These are phyloP conservation scores for Ziziphus jujuba DNA, from an alignment of 306 rosid genomes.

Conservation along the genomic window DNA sequence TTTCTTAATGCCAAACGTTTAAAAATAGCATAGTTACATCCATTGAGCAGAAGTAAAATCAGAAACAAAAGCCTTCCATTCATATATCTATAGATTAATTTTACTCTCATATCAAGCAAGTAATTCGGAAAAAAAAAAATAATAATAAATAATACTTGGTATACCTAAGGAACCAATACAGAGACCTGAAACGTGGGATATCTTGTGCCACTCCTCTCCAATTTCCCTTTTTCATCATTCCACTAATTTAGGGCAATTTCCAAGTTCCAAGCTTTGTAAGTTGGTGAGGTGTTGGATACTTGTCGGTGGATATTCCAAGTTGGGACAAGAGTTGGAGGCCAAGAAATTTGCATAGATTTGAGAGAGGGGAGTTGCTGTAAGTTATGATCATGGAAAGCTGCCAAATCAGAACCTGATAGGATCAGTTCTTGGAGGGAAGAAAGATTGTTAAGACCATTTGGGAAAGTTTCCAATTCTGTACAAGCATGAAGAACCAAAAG, in stretches of 20 bases:
- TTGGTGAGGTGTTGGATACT: conserved; percentile 10
- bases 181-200: too few species aligned
- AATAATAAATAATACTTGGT: too few species aligned
- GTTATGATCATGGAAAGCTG: not conserved
- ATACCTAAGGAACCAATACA: too few species aligned
- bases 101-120: too few species aligned
- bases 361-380: conserved; percentile 2
- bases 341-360: not conserved
- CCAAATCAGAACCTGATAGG: not conserved
- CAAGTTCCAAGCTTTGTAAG: not conserved
- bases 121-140: too few species aligned
- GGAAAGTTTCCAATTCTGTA: not conserved
- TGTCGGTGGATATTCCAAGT: not conserved
- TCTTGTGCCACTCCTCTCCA: conserved; percentile 8
- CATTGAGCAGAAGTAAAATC: too few species aligned
- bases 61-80: too few species aligned
- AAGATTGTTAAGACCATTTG: conserved; percentile 3
- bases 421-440: not conserved
- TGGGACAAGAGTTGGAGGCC: not conserved
- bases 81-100: too few species aligned
- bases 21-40: too few species aligned
- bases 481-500: not conserved
- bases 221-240: not conserved
- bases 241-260: conserved; percentile 1
- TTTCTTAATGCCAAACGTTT: too few species aligned